phyloP scores from a whole-genome alignment of 176 grass and related monocot genomes.

The Musa beccarii region DNA sequence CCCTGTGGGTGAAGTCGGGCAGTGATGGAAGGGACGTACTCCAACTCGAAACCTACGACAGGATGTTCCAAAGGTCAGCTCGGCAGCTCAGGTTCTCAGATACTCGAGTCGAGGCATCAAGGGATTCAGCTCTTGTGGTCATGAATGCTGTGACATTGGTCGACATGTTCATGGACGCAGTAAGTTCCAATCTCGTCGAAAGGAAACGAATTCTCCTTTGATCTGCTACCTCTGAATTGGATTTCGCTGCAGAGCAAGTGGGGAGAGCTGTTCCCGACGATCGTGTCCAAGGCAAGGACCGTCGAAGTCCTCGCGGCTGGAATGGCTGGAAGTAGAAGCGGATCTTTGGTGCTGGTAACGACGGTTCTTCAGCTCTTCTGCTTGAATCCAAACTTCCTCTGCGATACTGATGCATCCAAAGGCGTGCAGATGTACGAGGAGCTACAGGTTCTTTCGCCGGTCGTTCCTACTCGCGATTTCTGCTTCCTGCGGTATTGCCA shows the following conservation, averaged over 20 bases:
- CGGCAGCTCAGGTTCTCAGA: slow-evolving; percentile 32
- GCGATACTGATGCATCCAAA: background rate
- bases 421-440: slow-evolving; percentile 75
- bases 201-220: slow-evolving; percentile 7
- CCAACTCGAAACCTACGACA: slow-evolving; percentile 46
- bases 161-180: slow-evolving; percentile 84
- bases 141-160: slow-evolving; percentile 54
- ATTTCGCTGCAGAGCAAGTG: slow-evolving; percentile 58
- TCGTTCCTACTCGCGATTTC: slow-evolving; percentile 61
- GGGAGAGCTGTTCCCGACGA: slow-evolving; percentile 75
- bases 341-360: slow-evolving; percentile 68
- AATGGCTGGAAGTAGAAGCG: slow-evolving; percentile 43
- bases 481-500: slow-evolving; percentile 91
- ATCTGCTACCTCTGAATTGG: background rate
- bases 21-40: slow-evolving; percentile 39
- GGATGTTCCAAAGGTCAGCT: slow-evolving; percentile 54
- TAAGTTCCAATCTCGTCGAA: slow-evolving; percentile 10
- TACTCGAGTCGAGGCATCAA: slow-evolving; percentile 53
- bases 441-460: slow-evolving; percentile 64
- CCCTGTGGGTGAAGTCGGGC: slow-evolving; percentile 47
- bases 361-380: background rate
- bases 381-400: background rate
- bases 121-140: slow-evolving; percentile 55
- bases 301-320: slow-evolving; percentile 60
- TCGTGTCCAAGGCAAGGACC: slow-evolving; percentile 57